Percentiles rank a stretch among this genome's conserved stretches.
These are phyloP conservation scores for Gaeumannomyces tritici DNA, from an alignment of 2,329 filamentous ascomycete genomes.

Conservation along the genomic window DNA sequence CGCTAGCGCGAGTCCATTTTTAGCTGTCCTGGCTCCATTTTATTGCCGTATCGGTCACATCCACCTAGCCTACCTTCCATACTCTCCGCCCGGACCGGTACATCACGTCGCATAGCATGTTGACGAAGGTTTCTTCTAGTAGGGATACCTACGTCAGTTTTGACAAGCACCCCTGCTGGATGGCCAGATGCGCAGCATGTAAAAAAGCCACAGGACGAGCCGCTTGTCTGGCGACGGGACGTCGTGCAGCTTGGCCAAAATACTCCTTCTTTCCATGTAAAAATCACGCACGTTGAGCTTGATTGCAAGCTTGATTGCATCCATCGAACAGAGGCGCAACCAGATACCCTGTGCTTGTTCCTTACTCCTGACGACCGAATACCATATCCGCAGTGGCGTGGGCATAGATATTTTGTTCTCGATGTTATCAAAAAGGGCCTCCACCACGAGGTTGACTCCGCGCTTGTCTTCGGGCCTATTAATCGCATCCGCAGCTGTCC, in stretches of 20 bases:
- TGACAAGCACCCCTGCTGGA: too few relatives aligned
- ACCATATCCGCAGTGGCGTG: neutral
- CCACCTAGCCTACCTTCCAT: too few relatives aligned
- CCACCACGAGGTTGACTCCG: neutral
- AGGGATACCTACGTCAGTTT: too few relatives aligned
- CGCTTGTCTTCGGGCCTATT: neutral
- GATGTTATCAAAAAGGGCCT: neutral
- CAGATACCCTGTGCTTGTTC: neutral
- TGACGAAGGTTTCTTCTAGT: too few relatives aligned
- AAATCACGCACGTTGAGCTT: neutral
- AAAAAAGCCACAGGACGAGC: neutral
- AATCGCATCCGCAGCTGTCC: neutral
- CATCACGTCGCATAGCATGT: neutral
- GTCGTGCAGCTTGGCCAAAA: neutral
- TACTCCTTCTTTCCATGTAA: neutral
- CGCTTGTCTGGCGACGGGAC: too few relatives aligned
- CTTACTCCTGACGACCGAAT: neutral
- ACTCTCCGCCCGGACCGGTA: too few relatives aligned
- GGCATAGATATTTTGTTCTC: neutral
- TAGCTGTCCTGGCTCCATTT: neutral
- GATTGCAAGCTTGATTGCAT: too few relatives aligned
- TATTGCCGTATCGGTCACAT: neutral
- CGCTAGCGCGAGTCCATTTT: neutral
- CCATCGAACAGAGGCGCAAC: neutral
- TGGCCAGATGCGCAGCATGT: neutral